phyloP scores from a whole-genome alignment of 2,329 filamentous ascomycete genomes.

The Ophidiomyces ophidiicola region DNA sequence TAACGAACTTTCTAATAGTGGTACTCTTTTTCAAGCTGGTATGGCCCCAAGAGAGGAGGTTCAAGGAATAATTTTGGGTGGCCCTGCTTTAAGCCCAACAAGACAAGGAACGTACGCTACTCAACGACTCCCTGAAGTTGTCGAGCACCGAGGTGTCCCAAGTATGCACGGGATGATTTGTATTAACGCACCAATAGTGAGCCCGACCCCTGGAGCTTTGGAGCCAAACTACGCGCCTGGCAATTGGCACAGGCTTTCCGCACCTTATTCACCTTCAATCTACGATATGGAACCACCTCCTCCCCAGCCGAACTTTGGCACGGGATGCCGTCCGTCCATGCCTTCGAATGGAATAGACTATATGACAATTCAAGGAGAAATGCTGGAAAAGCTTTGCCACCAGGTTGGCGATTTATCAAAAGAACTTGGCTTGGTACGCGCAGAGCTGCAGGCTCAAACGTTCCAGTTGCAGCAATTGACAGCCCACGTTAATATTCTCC shows the following conservation, averaged over 20 bases:
- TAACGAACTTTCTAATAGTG: not conserved
- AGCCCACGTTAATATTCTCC: conserved; percentile 3
- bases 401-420: conserved; percentile 2
- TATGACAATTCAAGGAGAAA: conserved; percentile 2
- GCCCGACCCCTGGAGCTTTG: not conserved
- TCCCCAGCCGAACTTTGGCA: not conserved
- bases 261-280: conserved; percentile 8
- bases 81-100: conserved; percentile 12
- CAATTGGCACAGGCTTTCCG: conserved; percentile 5
- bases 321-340: not conserved
- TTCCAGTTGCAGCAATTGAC: conserved; percentile 10
- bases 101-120: conserved; percentile 12
- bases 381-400: not conserved
- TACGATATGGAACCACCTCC: conserved; percentile 5
- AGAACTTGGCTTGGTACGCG: conserved; percentile 7
- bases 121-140: conserved; percentile 8
- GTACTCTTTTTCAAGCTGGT: not conserved
- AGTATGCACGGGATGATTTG: conserved; percentile 14
- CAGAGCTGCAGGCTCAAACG: conserved; percentile 7
- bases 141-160: conserved; percentile 7
- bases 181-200: not conserved
- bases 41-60: conserved; percentile 10
- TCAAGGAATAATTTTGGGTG: conserved; percentile 15
- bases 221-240: not conserved
- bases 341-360: conserved; percentile 2